Base-by-base conservation (phyloP, 1,284 basidiomycete species). In the Malassezia caprae region DNA sequence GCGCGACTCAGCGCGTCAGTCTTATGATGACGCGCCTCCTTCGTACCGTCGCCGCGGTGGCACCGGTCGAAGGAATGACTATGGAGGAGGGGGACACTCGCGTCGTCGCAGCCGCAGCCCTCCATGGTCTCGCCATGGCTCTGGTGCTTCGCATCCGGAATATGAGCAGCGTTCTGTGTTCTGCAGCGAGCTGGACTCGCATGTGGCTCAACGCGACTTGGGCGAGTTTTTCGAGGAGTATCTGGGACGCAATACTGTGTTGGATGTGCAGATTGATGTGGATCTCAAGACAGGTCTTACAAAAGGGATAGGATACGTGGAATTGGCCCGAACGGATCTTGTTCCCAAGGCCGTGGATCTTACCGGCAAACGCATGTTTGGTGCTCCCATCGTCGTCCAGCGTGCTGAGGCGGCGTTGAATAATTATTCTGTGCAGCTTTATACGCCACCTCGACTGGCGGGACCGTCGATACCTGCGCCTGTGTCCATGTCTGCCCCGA, bases 181-280 rank as follows among this genome's bases (percentile, higher is more conserved):
- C 78, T 90, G 96, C 75, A 91, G 90, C 68, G 93, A 96, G 78
- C 84, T 99, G 73, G 88, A 93, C 65, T 88, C 90, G 55, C 84
- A 89, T 70, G 84, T 96, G 75, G 93, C 89, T 56, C 89, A 90
- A 70, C 82, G 88, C 72, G 93, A 98, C 79, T 80, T 99, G 75
- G 90, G 90, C 60, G 88, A 93, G 77, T 98, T 99, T 80, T 96
- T 99, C 75, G 93, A 96, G 80, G 88, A 94, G 75, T 90, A 89
- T 76, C 81, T 96, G 30, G 90, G 90, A 24, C 86, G 68, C 43
- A 84, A 85, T 40, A 83, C 87, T 26, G 93, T 99, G 3, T 84
- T 90, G 78, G 93, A 96, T 69, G 89, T 91, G 17, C 81, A 90
- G 59, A 89, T 99, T 69, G 90, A 96, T 39, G 93, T 88, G 11